Conservation (phyloP, 2,329 filamentous ascomycete genomes). For the Grosmannia huntii region DNA sequence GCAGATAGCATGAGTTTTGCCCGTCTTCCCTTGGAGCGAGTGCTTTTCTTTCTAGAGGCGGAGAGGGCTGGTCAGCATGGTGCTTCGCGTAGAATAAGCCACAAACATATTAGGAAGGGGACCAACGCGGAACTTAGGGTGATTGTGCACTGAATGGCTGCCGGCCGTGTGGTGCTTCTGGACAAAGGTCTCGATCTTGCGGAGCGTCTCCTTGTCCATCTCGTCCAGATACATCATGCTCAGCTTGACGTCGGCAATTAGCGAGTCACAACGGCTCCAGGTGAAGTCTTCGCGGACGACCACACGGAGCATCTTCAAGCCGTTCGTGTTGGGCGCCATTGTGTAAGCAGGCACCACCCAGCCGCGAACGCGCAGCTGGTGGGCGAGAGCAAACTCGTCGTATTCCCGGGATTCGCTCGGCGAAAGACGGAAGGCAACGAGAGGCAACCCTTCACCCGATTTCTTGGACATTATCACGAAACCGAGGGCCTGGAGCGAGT, state of each 20-base stretch:
- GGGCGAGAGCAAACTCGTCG: slow-evolving; percentile 69
- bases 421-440: slow-evolving; percentile 77
- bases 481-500: slow-evolving; percentile 57
- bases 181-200: slow-evolving; percentile 56
- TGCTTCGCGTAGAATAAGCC: background rate
- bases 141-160: slow-evolving; percentile 39
- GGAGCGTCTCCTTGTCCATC: slow-evolving; percentile 60
- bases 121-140: slow-evolving; percentile 36
- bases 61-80: slow-evolving; percentile 1
- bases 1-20: slow-evolving; percentile 82
- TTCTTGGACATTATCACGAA: slow-evolving; percentile 83
- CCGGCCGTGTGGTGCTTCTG: slow-evolving; percentile 39
- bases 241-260: slow-evolving; percentile 68
- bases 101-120: background rate
- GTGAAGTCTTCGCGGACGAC: slow-evolving; percentile 91
- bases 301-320: slow-evolving; percentile 81
- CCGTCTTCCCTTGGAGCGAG: slow-evolving; percentile 76
- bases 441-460: slow-evolving; percentile 64
- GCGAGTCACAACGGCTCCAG: slow-evolving; percentile 63
- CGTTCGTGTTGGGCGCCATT: slow-evolving; percentile 78
- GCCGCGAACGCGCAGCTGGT: slow-evolving; percentile 71
- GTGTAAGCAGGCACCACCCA: slow-evolving; percentile 97
- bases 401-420: slow-evolving; percentile 45
- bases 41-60: slow-evolving; percentile 56
- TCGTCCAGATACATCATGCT: slow-evolving; percentile 57